Evolutionary conservation across 495 filamentous ascomycete species (phyloP), one percentile per base, ranked within the genome.

Genomic region (Tuber indicum): DNA sequence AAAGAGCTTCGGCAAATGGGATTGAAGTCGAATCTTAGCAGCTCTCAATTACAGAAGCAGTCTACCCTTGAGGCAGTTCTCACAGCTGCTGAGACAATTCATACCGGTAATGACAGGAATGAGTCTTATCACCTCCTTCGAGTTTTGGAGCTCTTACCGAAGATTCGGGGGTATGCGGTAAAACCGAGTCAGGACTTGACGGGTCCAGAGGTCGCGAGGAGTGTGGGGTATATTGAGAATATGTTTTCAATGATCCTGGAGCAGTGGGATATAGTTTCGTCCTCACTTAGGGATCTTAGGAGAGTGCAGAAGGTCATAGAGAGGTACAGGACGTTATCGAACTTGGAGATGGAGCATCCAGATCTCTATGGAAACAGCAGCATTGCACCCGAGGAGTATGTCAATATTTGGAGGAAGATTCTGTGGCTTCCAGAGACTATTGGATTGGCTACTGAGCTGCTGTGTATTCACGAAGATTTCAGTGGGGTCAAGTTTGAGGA

Each of bases 171-270:
- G 62, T 87, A 90, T 32, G 84, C 87, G 17, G 86, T 88, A 26
- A 90, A 91, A 47, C 94, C 94, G 84, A 94, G 92, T 0, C 91
- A 92, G 26, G 96, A 98, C 78, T 85, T 99, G 32, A 96, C 89
- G 78, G 86, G 88, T 72, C 90, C 91, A 17, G 93, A 97, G 75
- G 88, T 96, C 23, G 86, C 88, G 44, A 88, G 94, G 78, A 94
- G 93, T 83, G 87, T 91, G 19, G 93, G 93, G 0, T 93, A 91
- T 72, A 84, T 97, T 49, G 96, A 99, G 82, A 91, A 94, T 72
- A 85, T 98, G 39, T 83, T 98, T 47, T 86, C 91, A 75, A 84
- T 91, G 23, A 83, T 89, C 62, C 85, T 97, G 52, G 86, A 87
- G 41, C 94, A 98, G 84, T 89, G 93, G 79, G 84, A 82, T 70